phyloP scores from a whole-genome alignment of 352 stramenopile genomes.

The Pythium dissotocum region DNA sequence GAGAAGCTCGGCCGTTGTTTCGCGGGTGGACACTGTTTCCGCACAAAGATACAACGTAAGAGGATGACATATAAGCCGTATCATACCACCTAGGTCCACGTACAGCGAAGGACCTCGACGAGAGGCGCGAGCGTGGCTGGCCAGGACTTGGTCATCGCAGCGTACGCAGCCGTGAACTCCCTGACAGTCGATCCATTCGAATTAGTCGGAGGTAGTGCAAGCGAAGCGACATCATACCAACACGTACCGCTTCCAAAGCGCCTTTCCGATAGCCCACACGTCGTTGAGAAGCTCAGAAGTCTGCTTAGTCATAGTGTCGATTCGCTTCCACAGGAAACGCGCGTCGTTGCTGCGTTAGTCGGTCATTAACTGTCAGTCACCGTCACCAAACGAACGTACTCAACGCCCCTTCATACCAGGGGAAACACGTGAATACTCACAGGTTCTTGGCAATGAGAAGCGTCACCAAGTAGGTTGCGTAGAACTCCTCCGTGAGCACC shows the following conservation, averaged over 20 bases:
- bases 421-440: conserved; percentile 30
- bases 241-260: conserved; percentile 58
- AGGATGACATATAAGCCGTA: not conserved
- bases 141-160: conserved; percentile 59
- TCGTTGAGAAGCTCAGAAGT: conserved; percentile 38
- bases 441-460: conserved; percentile 53
- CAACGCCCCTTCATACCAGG: not conserved
- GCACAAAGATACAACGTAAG: not conserved
- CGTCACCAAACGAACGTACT: not conserved
- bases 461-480: conserved; percentile 55
- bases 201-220: too few species aligned
- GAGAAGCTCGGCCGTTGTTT: conserved; percentile 49
- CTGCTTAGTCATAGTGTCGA: conserved; percentile 44
- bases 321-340: conserved; percentile 78
- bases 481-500: conserved; percentile 54
- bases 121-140: conserved; percentile 39
- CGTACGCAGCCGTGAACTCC: conserved; percentile 49
- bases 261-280: conserved; percentile 68
- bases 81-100: conserved; percentile 6
- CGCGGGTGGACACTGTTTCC: conserved; percentile 47
- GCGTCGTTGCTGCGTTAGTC: conserved; percentile 45
- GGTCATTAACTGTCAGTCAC: not conserved
- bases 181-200: conserved; percentile 21
- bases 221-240: not conserved
- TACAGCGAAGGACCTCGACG: conserved; percentile 49